phyloP scores from a whole-genome alignment of 139 green algal species.

The Closterium sp. region DNA sequence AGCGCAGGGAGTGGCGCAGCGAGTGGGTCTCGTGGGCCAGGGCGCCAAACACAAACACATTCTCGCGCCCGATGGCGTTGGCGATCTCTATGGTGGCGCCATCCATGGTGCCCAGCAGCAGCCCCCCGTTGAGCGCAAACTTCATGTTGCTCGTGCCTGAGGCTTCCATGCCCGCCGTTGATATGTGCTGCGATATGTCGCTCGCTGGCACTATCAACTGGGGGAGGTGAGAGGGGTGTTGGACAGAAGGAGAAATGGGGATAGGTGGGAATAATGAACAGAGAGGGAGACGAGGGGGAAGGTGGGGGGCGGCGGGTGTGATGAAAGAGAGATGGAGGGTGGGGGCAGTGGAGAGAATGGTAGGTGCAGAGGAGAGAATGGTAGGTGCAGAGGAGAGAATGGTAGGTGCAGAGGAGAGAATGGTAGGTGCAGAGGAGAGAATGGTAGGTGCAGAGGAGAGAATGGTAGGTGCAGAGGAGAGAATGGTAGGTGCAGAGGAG shows the following conservation, averaged over 20 bases:
- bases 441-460: too few relatives aligned
- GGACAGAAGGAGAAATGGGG: too few relatives aligned
- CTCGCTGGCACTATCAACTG: conserved; percentile 63
- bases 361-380: too few relatives aligned
- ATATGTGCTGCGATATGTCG: conserved; percentile 95
- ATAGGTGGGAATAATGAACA: too few relatives aligned
- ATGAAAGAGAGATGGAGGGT: neutral
- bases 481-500: too few relatives aligned
- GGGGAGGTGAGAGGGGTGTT: neutral
- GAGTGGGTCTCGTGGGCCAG: conserved; percentile 59
- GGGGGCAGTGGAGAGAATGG: too few relatives aligned
- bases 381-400: too few relatives aligned
- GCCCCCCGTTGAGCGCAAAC: conserved; percentile 97
- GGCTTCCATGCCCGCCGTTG: conserved; percentile 94
- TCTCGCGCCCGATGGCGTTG: conserved; percentile 75
- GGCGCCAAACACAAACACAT: conserved; percentile 89
- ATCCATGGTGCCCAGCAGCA: conserved; percentile 94
- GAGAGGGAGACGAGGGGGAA: neutral
- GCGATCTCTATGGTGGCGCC: conserved; percentile 99
- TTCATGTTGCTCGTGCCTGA: conserved; percentile 99
- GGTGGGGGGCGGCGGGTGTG: neutral
- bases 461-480: too few relatives aligned
- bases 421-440: too few relatives aligned
- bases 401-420: too few relatives aligned
- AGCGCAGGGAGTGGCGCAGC: conserved; percentile 52